Evolutionary conservation across 208 protist species (phyloP), one percentile per base, ranked within the genome.

Genomic region (Wallacemonas sp.): DNA sequence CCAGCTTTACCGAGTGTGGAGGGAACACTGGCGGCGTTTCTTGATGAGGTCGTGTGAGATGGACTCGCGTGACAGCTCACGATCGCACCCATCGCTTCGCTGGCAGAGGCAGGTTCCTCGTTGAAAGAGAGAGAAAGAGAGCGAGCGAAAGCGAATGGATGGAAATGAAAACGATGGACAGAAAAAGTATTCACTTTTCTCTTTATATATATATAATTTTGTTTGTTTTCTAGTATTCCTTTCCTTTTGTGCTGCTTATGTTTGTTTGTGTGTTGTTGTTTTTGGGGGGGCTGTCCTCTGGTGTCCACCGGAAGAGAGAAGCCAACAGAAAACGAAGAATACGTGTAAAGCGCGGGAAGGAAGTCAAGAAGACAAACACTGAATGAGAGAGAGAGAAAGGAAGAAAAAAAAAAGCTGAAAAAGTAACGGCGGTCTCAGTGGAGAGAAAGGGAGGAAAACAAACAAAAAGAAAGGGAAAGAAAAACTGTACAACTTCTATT

Each of bases 381-480:
- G 26, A 47, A 46, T 47, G 55, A 42, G 47, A 60, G 67, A 58
- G 19, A 58, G 27, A 44, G 12, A 33, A 15, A 27, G 14, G 17
- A 59, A 68, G 14, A 59, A 24, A 31, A 33, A 45, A 51, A 59
- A 59, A 68, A 49, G 14, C 17, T 30, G 27, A 24, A 33, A 66
- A 56, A 28, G 56, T 34, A 33, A 44, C 39, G 46, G 44, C 12
- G 42, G 26, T 2, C 30, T 33, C 2, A 49, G 47, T 3, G 28
- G 44, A 66, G 21, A 51, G 24, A 22, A 34, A 42, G 49, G 41
- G 17, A 12, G 17, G 17, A 11, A 24, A 55, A 60, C 24, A 55
- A 62, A 34, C 5, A 33, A 58, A 72, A 66, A 28, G 39, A 45
- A 72, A 62, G 26, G 17, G 24, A 47, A 64, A 15, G 55, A 14